Conservation (phyloP, 352 stramenopile species). For the Phytophthora crassamura region DNA sequence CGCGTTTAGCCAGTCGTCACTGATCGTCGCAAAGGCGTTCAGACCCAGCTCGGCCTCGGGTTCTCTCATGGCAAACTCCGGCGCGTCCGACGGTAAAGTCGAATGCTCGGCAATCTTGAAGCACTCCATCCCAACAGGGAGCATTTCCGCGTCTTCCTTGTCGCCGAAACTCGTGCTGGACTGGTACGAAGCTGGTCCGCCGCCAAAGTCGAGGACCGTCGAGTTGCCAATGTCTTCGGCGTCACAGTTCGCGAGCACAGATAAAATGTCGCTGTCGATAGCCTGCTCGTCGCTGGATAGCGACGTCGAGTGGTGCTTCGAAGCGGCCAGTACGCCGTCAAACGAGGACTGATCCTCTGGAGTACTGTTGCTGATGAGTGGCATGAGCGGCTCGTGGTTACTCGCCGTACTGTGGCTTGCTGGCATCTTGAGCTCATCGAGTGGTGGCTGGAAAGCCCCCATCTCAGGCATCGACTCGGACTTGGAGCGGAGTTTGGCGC, state of each 20-base stretch:
- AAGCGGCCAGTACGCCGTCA: conserved; percentile 35
- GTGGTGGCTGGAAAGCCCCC: conserved; percentile 22
- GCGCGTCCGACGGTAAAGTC: conserved; percentile 15
- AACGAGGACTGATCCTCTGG: conserved; percentile 30
- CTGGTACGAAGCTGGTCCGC: conserved; percentile 35
- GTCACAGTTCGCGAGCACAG: conserved; percentile 66
- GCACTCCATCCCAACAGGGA: conserved; percentile 46
- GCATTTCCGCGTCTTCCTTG: conserved; percentile 48
- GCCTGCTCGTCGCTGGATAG: conserved; percentile 64
- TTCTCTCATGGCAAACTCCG: conserved; percentile 21
- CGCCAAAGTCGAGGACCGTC: conserved; percentile 23
- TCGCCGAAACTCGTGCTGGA: conserved; percentile 36
- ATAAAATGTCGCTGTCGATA: conserved; percentile 83
- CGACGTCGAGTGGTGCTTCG: conserved; percentile 34
- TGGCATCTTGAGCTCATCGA: conserved; percentile 39
- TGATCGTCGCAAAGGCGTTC: conserved; percentile 27
- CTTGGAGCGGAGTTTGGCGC: conserved; percentile 63
- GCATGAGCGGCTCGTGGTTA: conserved; percentile 34
- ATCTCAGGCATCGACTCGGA: conserved; percentile 64
- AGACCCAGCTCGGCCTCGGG: conserved; percentile 32
- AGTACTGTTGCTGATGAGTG: conserved; percentile 11
- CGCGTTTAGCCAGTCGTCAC: conserved; percentile 44
- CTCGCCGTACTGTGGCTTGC: conserved; percentile 31
- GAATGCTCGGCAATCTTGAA: conserved; percentile 47
- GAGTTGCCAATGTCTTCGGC: conserved; percentile 43